Percentiles rank a stretch among this genome's conserved stretches.
Evolutionary conservation across 495 filamentous ascomycete genomes (phyloP).

Genomic region (Podospora tetraspora): DNA sequence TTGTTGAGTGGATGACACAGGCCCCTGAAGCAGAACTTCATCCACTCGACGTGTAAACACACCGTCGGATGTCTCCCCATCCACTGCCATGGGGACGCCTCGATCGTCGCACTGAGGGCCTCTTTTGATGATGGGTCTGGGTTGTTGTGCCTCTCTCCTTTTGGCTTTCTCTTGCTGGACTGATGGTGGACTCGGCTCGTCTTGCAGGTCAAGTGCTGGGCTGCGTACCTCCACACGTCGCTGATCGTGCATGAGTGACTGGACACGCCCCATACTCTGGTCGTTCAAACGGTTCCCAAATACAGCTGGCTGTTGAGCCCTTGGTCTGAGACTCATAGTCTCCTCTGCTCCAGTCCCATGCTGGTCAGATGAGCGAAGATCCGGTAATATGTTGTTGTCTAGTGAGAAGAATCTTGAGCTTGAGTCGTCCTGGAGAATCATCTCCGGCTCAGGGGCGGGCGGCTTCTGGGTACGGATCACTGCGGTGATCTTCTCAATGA

Average conservation of each 20-base stretch:
- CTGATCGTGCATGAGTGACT: constrained; percentile 2
- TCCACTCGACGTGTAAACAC: not conserved
- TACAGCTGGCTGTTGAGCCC: not conserved
- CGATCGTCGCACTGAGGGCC: constrained; percentile 10
- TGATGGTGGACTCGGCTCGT: constrained; percentile 25
- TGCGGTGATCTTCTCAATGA: not conserved
- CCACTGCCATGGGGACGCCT: not conserved
- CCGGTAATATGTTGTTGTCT: not conserved
- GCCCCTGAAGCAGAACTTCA: not conserved
- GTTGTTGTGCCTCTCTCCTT: constrained; percentile 27
- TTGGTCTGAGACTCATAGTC: not conserved
- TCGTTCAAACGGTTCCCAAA: not conserved
- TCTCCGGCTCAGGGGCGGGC: not conserved
- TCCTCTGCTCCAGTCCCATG: not conserved
- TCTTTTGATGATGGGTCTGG: constrained; percentile 39
- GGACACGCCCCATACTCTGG: not conserved
- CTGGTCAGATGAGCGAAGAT: not conserved
- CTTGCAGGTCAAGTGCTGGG: constrained; percentile 25
- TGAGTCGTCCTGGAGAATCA: not conserved
- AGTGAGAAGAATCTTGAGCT: not conserved
- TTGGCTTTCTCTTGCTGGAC: constrained; percentile 36
- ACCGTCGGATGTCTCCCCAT: not conserved
- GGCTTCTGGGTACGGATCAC: not conserved
- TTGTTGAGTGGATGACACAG: not conserved
- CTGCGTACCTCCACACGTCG: constrained; percentile 38